Evolutionary conservation across 148 eudicot genomes (phyloP).

Genomic region (Limonium bicolor): DNA sequence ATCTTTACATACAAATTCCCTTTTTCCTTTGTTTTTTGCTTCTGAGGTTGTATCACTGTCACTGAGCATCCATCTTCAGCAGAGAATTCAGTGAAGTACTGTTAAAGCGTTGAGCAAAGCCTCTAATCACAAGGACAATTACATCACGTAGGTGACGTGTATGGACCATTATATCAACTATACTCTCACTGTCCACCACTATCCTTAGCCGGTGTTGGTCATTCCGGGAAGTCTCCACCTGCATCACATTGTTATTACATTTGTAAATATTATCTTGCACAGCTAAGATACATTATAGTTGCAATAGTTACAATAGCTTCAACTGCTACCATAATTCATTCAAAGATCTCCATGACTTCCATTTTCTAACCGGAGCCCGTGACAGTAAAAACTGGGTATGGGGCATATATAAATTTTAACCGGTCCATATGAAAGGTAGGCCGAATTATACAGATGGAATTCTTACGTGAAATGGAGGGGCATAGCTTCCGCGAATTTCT

Average conservation of each 20-base stretch:
- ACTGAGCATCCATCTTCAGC: slow-evolving; percentile 68
- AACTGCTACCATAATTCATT: too few relatives aligned
- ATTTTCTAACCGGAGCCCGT: too few relatives aligned
- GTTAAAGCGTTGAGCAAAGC: slow-evolving; percentile 83
- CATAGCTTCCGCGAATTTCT: slow-evolving; percentile 87
- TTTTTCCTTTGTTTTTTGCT: too few relatives aligned
- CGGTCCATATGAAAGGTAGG: background rate
- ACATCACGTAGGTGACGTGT: slow-evolving; percentile 87
- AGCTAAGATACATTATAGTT: too few relatives aligned
- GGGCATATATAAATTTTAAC: too few relatives aligned
- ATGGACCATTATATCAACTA: slow-evolving; percentile 84
- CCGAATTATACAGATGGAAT: slow-evolving; percentile 1
- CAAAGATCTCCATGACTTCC: too few relatives aligned
- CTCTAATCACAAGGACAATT: slow-evolving; percentile 79
- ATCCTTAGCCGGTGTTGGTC: slow-evolving; percentile 85
- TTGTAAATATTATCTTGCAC: too few relatives aligned
- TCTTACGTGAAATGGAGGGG: slow-evolving; percentile 97
- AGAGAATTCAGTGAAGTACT: slow-evolving; percentile 92
- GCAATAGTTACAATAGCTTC: too few relatives aligned
- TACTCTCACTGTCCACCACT: slow-evolving; percentile 74
- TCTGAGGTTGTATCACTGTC: too few relatives aligned
- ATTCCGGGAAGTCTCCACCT: slow-evolving; percentile 89
- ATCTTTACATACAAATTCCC: too few relatives aligned
- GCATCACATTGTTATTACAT: too few relatives aligned
- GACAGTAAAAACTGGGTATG: too few relatives aligned